Percentiles rank a stretch among this genome's conserved stretches.
Evolutionary conservation across 768 basidiomycete genomes (phyloP).

Genomic region (Leccinum disarticulatum): DNA sequence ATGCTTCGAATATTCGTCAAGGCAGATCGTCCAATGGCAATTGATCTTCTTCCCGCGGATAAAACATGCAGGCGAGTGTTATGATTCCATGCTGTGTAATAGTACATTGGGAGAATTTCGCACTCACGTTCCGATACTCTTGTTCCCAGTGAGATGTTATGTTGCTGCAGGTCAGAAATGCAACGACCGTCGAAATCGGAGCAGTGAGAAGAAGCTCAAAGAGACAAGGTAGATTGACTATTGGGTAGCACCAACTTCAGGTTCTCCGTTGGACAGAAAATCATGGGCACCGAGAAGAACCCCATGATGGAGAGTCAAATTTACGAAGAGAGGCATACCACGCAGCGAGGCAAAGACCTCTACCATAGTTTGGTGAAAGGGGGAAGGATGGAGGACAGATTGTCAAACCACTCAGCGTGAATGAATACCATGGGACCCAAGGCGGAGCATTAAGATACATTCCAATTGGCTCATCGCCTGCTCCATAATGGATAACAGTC

Average conservation of each 20-base stretch:
- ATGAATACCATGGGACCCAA: background rate
- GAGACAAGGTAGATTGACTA: background rate
- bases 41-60: no score
- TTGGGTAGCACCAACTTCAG: background rate
- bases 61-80: no score
- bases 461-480: background rate
- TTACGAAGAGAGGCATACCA: background rate
- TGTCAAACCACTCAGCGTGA: background rate
- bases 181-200: background rate
- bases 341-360: background rate
- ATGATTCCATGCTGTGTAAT: no score
- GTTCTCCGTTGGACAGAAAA: background rate
- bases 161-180: background rate
- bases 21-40: no score
- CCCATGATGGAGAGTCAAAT: background rate
- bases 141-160: background rate
- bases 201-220: background rate
- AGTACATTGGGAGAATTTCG: no score
- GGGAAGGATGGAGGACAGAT: background rate
- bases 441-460: background rate
- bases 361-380: background rate
- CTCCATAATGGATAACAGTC: background rate
- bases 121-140: background rate
- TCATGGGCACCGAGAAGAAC: background rate
- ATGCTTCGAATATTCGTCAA: no score